These are phyloP conservation scores for Plasmodium reichenowi DNA, from an alignment of 169 alveolate genomes.

Conservation along the genomic window DNA sequence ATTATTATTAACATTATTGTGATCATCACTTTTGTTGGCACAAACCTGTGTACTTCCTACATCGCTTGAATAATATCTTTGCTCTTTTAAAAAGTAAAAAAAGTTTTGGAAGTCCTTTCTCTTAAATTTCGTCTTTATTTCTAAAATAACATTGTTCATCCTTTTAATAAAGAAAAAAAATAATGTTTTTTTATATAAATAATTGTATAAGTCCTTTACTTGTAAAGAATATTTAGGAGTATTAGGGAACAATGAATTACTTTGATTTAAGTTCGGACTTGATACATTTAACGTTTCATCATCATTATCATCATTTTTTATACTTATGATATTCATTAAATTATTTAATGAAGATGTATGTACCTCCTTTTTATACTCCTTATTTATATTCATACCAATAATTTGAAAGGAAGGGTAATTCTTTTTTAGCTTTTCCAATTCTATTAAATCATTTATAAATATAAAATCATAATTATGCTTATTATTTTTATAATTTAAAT, in stretches of 20 bases:
- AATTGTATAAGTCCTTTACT: constrained; percentile 48
- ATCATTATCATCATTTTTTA: constrained; percentile 11
- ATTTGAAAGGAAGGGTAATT: constrained; percentile 25
- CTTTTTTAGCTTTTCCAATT: constrained; percentile 50
- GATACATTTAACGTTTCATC: not conserved
- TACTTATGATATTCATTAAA: constrained; percentile 27
- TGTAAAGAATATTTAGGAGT: not conserved
- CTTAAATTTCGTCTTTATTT: constrained; percentile 42
- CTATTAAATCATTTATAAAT: constrained; percentile 51
- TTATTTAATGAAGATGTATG: constrained; percentile 18
- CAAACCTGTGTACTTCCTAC: too few species aligned
- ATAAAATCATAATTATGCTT: constrained; percentile 63
- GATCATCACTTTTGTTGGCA: too few species aligned
- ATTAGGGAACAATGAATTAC: not conserved
- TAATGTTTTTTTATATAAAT: constrained; percentile 30
- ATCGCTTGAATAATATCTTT: not conserved
- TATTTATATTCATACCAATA: constrained; percentile 27
- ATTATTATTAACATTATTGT: too few species aligned
- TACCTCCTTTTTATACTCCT: constrained; percentile 35
- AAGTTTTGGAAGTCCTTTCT: constrained; percentile 55
- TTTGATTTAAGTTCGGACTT: not conserved
- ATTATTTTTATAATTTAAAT: constrained; percentile 67
- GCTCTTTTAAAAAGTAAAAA: constrained; percentile 35
- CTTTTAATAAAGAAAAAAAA: constrained; percentile 55
- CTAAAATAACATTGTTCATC: constrained; percentile 36